Base-by-base conservation (phyloP, 140 eudicot genomes). In the Anethum foeniculum region DNA sequence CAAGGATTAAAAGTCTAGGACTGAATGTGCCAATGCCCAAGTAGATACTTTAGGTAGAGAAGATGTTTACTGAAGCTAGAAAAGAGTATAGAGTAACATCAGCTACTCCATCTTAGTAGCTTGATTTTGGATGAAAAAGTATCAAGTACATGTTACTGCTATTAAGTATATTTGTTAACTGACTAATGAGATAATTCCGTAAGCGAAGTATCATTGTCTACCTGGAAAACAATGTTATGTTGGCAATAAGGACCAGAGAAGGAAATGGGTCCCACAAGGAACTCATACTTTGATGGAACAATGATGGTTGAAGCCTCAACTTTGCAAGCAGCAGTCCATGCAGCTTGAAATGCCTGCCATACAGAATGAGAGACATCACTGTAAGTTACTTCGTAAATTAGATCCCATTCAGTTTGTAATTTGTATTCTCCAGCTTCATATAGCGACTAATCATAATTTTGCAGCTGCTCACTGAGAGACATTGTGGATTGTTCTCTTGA, bases 191-290 rank as follows among this genome's bases (percentile, higher is more conserved):
- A 3, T 3, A 44, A 23, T 56, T 77, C 6, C 32, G 19, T 2
- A n/a, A 49, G 68, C 4, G 38, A 36, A 25, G 9, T 60, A 18
- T 60, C 39, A 77, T 21, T 16, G 38, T 44, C n/a, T 85, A 93
- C 96, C 97, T 93, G 98, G 71, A 93, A 91, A 43, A 91, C 90
- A 78, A 90, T 91, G 89, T 91, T 82, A 69, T 87, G 86, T 80
- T 88, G 95, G 80, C 97, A 92, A 67, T 92, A 89, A 77, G 97
- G 96, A 81, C 99, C 98, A 0, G 97, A 90, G 86, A 95, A 95
- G 15, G 99, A 90, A 80, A 95, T 89, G 85, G 99, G 99, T 54
- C 99, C 97, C 85, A 95, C 97, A 0, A 92, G 92, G 83, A 95
- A 95, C 51, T 85, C 81, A 71, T 89, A 91, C 60, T 83, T 88